Conservation (phyloP, 306 rosid genomes). For the Sicyos baderoa region DNA sequence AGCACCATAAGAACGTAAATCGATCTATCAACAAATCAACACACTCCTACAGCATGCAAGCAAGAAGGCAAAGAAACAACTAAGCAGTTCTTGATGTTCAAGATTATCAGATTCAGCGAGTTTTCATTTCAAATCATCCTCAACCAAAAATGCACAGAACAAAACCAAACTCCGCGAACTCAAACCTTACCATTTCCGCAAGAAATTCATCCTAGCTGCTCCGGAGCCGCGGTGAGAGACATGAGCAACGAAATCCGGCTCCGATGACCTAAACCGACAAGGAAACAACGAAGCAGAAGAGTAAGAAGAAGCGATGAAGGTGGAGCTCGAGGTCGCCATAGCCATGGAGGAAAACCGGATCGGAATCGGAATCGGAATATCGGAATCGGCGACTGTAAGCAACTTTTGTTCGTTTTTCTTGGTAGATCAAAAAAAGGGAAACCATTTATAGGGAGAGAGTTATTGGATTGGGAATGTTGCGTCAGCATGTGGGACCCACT, state of each 20-base stretch:
- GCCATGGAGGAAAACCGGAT: constrained; percentile 29
- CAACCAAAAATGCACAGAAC: neutral
- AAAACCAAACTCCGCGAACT: neutral
- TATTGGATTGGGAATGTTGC: too few species aligned
- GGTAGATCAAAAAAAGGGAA: too few species aligned
- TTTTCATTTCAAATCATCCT: neutral
- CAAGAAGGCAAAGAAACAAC: neutral
- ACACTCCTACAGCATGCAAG: neutral
- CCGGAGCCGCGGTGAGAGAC: constrained; percentile 23
- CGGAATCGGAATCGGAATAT: neutral
- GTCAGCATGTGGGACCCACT: too few species aligned
- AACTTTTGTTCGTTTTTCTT: too few species aligned
- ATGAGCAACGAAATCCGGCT: constrained; percentile 28
- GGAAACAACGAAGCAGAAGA: constrained; percentile 34
- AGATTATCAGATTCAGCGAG: neutral
- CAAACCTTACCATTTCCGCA: constrained; percentile 28
- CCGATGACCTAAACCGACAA: constrained; percentile 27
- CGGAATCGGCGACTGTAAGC: neutral
- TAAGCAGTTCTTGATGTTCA: neutral
- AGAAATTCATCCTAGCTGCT: constrained; percentile 12
- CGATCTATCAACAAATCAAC: neutral
- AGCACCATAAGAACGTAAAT: neutral
- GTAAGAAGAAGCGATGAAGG: constrained; percentile 41
- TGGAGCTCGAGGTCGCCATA: constrained; percentile 35
- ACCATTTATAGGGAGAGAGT: too few species aligned